These are phyloP conservation scores for Penicillium alfredii DNA, from an alignment of 495 filamentous ascomycete species.

Conservation along the genomic window DNA sequence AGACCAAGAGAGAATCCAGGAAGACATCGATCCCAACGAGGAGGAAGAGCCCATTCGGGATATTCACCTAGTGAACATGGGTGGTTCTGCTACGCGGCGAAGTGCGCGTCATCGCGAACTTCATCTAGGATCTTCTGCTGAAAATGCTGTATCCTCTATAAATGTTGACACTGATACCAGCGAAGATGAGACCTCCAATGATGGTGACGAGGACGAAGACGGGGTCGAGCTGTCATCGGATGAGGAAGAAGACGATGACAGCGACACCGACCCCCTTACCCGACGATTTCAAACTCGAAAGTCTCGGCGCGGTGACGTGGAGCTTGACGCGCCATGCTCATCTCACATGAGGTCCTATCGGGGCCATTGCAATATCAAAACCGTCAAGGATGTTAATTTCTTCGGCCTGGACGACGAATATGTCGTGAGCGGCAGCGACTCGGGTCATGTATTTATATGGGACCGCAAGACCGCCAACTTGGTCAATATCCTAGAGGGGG, in stretches of 20 bases:
- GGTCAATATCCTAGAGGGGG: constrained; percentile 64
- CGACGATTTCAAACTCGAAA: constrained; percentile 25
- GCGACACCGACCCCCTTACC: constrained; percentile 22
- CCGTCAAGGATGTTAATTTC: constrained; percentile 72
- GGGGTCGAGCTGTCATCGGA: constrained; percentile 17
- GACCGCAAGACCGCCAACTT: constrained; percentile 58
- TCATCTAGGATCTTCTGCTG: too few relatives aligned
- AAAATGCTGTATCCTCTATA: too few relatives aligned
- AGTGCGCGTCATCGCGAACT: not conserved
- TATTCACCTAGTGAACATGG: constrained; percentile 20
- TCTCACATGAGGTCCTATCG: constrained; percentile 54
- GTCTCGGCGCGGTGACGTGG: constrained; percentile 41
- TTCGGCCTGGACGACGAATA: constrained; percentile 69
- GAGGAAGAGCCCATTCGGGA: constrained; percentile 36
- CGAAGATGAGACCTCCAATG: constrained; percentile 20
- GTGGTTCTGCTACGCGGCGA: not conserved
- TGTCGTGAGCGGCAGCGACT: constrained; percentile 65
- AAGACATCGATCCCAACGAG: constrained; percentile 38
- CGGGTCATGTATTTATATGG: constrained; percentile 67
- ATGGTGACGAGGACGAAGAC: constrained; percentile 28
- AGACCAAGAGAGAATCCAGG: constrained; percentile 36
- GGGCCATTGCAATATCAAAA: constrained; percentile 69
- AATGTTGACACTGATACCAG: too few relatives aligned
- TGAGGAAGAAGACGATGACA: constrained; percentile 10
- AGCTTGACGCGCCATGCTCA: constrained; percentile 49